phyloP scores from a whole-genome alignment of 495 filamentous ascomycete genomes.

The Penicillium crystallinum region DNA sequence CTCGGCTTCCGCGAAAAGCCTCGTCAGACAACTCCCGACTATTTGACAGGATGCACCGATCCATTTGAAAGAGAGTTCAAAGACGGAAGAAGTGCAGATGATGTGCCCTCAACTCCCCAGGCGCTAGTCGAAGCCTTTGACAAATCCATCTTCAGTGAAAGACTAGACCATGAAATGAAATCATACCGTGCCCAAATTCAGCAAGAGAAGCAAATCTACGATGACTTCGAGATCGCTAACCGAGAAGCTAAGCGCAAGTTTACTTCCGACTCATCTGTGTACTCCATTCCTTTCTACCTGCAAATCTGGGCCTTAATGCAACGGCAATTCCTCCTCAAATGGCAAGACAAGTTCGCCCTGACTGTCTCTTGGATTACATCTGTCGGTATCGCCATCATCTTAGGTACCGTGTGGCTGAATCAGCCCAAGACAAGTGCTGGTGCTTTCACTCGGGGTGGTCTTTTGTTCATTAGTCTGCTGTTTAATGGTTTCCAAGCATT shows the following conservation, averaged over 20 bases:
- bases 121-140: constrained; percentile 64
- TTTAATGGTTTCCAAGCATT: constrained; percentile 82
- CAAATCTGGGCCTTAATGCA: constrained; percentile 81
- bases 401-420: constrained; percentile 74
- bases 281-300: constrained; percentile 71
- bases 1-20: constrained; percentile 75
- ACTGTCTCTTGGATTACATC: constrained; percentile 70
- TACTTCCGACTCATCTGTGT: constrained; percentile 62
- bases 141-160: constrained; percentile 51
- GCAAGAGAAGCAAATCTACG: constrained; percentile 57
- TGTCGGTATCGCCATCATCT: constrained; percentile 68
- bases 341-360: constrained; percentile 76
- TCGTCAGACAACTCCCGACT: constrained; percentile 83
- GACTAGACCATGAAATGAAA: constrained; percentile 61
- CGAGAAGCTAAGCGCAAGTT: constrained; percentile 70
- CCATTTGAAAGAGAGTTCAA: constrained; percentile 76
- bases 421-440: constrained; percentile 59
- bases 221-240: constrained; percentile 75
- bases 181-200: constrained; percentile 56
- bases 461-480: constrained; percentile 68
- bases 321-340: constrained; percentile 77
- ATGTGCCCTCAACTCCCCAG: constrained; percentile 63
- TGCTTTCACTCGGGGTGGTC: constrained; percentile 72
- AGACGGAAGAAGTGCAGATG: constrained; percentile 50
- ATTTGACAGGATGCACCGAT: constrained; percentile 78